A percentile compares a stretch with the other conserved stretches of the same genome.
Evolutionary conservation across 83 land plant genomes (phyloP).

Genomic region (Picea abies): DNA sequence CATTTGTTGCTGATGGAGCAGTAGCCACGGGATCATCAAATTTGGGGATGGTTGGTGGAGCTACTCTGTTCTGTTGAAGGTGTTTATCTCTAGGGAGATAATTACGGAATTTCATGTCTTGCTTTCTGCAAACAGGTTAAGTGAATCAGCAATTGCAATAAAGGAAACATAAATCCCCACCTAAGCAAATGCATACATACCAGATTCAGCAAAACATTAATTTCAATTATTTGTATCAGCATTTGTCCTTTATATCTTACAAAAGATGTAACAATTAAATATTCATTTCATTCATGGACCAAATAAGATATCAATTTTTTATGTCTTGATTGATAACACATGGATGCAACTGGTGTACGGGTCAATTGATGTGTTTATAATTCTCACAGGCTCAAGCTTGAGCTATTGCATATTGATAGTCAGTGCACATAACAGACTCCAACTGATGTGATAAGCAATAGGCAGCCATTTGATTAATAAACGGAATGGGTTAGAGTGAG

Average conservation of each 20-base stretch:
- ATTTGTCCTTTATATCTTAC: background rate
- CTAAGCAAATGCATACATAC: background rate
- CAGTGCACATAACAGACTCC: background rate
- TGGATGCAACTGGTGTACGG: background rate
- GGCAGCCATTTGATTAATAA: too few relatives aligned
- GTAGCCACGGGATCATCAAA: slow-evolving; percentile 91
- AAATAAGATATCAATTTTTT: background rate
- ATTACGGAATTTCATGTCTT: slow-evolving; percentile 88
- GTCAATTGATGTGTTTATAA: background rate
- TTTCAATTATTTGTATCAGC: background rate
- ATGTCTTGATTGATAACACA: background rate
- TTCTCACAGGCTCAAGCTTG: background rate
- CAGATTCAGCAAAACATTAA: background rate
- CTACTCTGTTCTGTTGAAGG: slow-evolving; percentile 80
- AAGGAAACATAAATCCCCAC: background rate
- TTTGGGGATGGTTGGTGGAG: slow-evolving; percentile 84
- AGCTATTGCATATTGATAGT: background rate
- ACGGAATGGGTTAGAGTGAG: too few relatives aligned
- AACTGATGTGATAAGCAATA: too few relatives aligned
- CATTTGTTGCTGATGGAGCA: slow-evolving; percentile 49
- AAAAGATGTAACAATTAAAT: too few relatives aligned
- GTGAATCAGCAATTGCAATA: background rate
- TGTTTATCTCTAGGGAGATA: slow-evolving; percentile 88
- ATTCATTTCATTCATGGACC: background rate
- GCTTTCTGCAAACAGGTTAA: slow-evolving; percentile 34